Percentiles rank a stretch among this genome's conserved stretches.
Conservation (phyloP, 192 early-diverging fungal species). For the Geranomyces variabilis region DNA sequence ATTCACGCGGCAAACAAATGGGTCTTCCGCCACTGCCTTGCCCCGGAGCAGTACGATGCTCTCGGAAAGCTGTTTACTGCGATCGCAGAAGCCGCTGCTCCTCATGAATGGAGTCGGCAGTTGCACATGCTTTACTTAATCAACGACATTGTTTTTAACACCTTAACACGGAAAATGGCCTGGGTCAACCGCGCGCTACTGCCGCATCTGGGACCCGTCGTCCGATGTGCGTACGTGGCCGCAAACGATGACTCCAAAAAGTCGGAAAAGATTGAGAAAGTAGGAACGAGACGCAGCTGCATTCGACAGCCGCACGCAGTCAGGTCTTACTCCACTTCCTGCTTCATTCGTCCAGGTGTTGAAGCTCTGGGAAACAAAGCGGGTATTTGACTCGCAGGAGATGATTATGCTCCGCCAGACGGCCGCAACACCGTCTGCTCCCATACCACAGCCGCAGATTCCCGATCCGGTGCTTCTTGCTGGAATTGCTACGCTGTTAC, state of each 20-base stretch:
- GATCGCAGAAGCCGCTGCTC: neutral
- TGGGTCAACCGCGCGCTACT: conserved; percentile 10
- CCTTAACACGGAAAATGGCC: neutral
- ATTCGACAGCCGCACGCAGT: neutral
- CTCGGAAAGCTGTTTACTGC: neutral
- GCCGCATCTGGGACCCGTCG: neutral
- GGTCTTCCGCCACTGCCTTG: conserved; percentile 6
- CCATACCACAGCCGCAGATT: neutral
- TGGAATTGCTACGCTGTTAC: neutral
- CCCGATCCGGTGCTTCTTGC: neutral
- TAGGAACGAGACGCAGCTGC: neutral
- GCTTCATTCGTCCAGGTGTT: neutral
- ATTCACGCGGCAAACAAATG: conserved; percentile 9
- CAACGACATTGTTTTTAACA: conserved; percentile 17
- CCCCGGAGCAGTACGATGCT: neutral
- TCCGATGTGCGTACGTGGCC: neutral
- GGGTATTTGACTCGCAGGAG: neutral
- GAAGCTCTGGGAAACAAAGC: conserved; percentile 1
- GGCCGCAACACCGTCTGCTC: neutral
- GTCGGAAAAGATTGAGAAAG: conserved; percentile 15
- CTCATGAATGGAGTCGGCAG: neutral
- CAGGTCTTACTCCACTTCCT: neutral
- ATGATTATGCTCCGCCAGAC: neutral
- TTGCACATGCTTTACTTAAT: neutral
- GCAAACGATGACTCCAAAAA: neutral